Evolutionary conservation across 2,329 filamentous ascomycete genomes (phyloP).

Genomic region (Calonectria fujianensis): DNA sequence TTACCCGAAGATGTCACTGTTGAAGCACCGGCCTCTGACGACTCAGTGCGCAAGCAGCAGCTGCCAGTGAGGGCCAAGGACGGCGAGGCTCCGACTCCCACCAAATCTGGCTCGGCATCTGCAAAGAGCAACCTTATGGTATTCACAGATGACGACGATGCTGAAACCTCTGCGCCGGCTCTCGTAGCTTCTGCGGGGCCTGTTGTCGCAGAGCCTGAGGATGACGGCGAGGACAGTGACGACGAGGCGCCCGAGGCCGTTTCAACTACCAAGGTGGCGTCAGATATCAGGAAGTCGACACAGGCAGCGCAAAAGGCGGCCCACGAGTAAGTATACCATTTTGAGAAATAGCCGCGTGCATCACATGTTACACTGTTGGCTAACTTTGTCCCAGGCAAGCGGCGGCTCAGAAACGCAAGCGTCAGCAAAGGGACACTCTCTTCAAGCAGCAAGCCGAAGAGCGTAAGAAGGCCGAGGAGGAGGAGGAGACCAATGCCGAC

Average conservation of each 20-base stretch:
- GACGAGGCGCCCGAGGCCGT: slow-evolving; percentile 76
- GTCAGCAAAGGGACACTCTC: slow-evolving; percentile 72
- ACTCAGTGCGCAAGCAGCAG: slow-evolving; percentile 53
- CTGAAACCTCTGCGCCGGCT: slow-evolving; percentile 44
- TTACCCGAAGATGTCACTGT: slow-evolving; percentile 36
- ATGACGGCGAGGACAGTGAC: slow-evolving; percentile 67
- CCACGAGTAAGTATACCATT: slow-evolving; percentile 66
- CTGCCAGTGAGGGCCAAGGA: slow-evolving; percentile 61
- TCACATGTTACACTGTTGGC: background rate
- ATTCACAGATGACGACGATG: slow-evolving; percentile 60
- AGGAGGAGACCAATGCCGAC: slow-evolving; percentile 48
- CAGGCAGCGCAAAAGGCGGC: slow-evolving; percentile 70
- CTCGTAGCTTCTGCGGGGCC: slow-evolving; percentile 40
- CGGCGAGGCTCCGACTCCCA: slow-evolving; percentile 44
- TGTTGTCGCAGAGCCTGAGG: slow-evolving; percentile 48
- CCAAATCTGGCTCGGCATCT: slow-evolving; percentile 36
- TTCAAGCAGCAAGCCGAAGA: slow-evolving; percentile 74
- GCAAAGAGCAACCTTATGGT: slow-evolving; percentile 57
- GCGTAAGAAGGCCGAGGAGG: slow-evolving; percentile 63
- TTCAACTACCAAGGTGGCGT: slow-evolving; percentile 71
- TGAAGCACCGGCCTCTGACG: slow-evolving; percentile 40
- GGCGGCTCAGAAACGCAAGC: slow-evolving; percentile 71
- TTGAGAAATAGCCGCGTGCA: background rate
- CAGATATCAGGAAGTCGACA: slow-evolving; percentile 66
- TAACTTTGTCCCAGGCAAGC: slow-evolving; percentile 64